Conservation (phyloP, 2,329 filamentous ascomycete genomes). For the Arthroderma uncinatum region DNA sequence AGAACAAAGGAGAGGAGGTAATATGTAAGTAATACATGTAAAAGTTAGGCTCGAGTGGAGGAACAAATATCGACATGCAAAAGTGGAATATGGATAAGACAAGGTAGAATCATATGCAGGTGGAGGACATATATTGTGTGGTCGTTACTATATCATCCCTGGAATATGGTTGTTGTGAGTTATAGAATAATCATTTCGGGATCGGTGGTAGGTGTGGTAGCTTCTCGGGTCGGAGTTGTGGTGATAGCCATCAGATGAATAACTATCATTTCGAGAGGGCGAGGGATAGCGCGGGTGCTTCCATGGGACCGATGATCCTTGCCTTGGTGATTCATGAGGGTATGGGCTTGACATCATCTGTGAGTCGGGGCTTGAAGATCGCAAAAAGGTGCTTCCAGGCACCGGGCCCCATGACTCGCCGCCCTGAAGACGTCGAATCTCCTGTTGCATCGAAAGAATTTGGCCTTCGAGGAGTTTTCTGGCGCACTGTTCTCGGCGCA, state of each 20-base stretch:
- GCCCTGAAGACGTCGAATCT: constrained; percentile 28
- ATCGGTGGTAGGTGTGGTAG: background rate
- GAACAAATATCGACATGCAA: background rate
- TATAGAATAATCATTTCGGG: background rate
- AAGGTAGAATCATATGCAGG: background rate
- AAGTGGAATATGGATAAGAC: background rate
- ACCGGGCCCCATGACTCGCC: constrained; percentile 23
- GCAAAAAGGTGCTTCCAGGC: constrained; percentile 22
- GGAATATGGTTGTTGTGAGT: background rate
- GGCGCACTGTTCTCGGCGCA: constrained; percentile 38
- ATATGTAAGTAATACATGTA: background rate
- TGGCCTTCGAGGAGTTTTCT: constrained; percentile 37
- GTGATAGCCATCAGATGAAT: background rate
- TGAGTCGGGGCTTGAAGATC: constrained; percentile 14
- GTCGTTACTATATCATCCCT: constrained; percentile 2
- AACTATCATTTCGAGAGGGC: background rate
- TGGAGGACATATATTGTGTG: background rate
- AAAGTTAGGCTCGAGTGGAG: background rate
- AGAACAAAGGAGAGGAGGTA: background rate
- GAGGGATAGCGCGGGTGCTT: background rate
- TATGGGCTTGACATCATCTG: background rate
- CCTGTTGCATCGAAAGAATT: constrained; percentile 32
- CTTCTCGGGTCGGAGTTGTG: background rate
- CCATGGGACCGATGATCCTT: background rate
- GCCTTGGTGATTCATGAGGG: background rate